Evolutionary conservation across 1,284 basidiomycete species (phyloP), one percentile per base, ranked within the genome.

Genomic region (Anthracocystis walkeri): DNA sequence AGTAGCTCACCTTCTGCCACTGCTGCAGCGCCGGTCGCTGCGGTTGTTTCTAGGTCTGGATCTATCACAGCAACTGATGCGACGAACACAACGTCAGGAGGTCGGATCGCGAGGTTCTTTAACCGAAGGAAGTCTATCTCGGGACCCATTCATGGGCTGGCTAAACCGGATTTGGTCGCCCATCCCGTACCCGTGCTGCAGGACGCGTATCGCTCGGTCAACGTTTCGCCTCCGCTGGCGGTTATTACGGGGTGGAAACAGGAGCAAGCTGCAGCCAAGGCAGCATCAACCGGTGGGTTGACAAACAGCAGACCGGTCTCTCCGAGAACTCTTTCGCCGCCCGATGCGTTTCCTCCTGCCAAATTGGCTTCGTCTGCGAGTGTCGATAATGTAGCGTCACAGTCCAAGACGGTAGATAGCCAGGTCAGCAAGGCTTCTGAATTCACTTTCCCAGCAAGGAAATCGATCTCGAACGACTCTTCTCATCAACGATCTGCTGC

Each of bases 111-210:
- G 2, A 56, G 65, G 12, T 38, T 73, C 27, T 73, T 73, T 27
- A 60, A 64, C 10, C 70, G 70, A 10, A 58, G 65, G 38, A 73
- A 73, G 58, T 73, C 65, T 21, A 38, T 63, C 20, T 73, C 70
- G 11, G 55, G 50, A 21, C 50, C 67, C 14, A 31, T 40, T 38
- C 40, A 42, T 27, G 35, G 25, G 29, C 12, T 59, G 20, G 12
- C n/a, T 27, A 65, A 60, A 38, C 66, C 59, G 0, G 46, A 68
- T 52, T 50, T 68, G 21, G 31, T 40, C 11, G 42, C 40, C n/a
- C 18, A 70, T 16, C 62, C 62, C 4, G n/a, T 70, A 0, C 67
- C 67, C 14, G 42, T 54, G 21, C 58, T 70, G 16, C 42, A 16
- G 44, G 54, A 61, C 50, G 61, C 58, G 0, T 42, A 29, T 6